Percentiles rank a stretch among this genome's conserved stretches.
Conservation (phyloP, 1,284 basidiomycete species). For the Moesziomyces aphidis region DNA sequence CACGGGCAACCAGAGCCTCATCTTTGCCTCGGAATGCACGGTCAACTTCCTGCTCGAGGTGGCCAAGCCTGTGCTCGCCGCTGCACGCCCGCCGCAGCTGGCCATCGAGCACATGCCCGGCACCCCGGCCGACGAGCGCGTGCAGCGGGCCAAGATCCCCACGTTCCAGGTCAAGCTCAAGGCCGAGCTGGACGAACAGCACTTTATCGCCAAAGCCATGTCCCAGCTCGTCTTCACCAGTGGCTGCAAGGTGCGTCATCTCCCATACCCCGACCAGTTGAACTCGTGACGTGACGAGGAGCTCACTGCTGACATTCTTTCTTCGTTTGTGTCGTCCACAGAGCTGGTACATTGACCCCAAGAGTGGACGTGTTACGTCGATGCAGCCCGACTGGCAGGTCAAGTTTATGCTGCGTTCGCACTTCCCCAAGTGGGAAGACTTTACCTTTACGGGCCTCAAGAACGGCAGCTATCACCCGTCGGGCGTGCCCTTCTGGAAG, state of each 20-base stretch:
- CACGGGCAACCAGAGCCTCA: slow-evolving; percentile 61
- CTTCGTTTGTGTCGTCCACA: neutral
- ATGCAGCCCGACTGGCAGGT: slow-evolving; percentile 65
- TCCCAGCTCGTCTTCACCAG: slow-evolving; percentile 52
- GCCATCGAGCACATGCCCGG: slow-evolving; percentile 56
- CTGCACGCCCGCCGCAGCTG: slow-evolving; percentile 24
- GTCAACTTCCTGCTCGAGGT: slow-evolving; percentile 54
- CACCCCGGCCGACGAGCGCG: slow-evolving; percentile 8
- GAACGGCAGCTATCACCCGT: slow-evolving; percentile 16
- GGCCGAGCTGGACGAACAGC: slow-evolving; percentile 61
- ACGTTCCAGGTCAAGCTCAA: slow-evolving; percentile 58
- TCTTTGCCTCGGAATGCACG: slow-evolving; percentile 61
- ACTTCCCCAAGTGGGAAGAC: slow-evolving; percentile 58
- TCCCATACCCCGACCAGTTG: neutral
- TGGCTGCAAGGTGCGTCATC: slow-evolving; percentile 36
- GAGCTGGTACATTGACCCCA: slow-evolving; percentile 61
- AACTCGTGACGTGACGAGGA: neutral
- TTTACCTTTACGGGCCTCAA: slow-evolving; percentile 52
- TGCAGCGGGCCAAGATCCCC: slow-evolving; percentile 33
- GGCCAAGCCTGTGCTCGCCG: slow-evolving; percentile 50
- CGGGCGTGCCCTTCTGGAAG: slow-evolving; percentile 49
- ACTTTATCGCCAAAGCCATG: slow-evolving; percentile 62
- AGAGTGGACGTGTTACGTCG: slow-evolving; percentile 53
- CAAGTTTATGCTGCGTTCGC: slow-evolving; percentile 44
- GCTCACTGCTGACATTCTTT: neutral